Evolutionary conservation across 164 flowering plant genomes (phyloP), one percentile per base, ranked within the genome.

Genomic region (Magnolia kwangsiensis): DNA sequence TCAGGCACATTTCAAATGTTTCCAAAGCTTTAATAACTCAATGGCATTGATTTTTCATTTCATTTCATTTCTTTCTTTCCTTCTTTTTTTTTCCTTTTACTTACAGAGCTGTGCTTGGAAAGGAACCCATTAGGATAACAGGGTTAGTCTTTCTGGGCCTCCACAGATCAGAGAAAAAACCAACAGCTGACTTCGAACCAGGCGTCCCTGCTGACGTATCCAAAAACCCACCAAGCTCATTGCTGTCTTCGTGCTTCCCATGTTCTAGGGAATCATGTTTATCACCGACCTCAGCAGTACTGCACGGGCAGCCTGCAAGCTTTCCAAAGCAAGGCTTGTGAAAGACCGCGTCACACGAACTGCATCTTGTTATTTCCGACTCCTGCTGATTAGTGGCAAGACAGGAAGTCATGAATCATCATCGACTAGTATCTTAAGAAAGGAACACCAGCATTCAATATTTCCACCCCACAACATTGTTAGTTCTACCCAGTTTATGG

Each of bases 81-180:
- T 65, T 20, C 67, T 13, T n/a, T 21, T 9, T 5, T 5, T 37
- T 37, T 37, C 31, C 20, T 2, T 31, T 51, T 27, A 51, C 23
- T 68, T 75, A 78, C 76, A 82, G 50, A 78, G 91, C 80, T 73
- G 83, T 84, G 83, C 83, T 90, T 1, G 97, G 96, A 73, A 95
- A 79, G 69, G 98, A 90, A 80, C 94, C 96, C 98, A 95, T 95
- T 63, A 88, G 73, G 72, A 95, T 89, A 20, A 87, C 87, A 76
- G 84, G 88, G 74, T 83, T 86, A 71, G 64, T 63, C 69, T 82
- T 84, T 80, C 75, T 81, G 24, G 81, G 49, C 29, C 80, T 88
- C 77, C 70, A 58, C 72, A 95, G 68, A 21, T 89, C 84, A 50
- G 92, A 86, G 29, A 95, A 84, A 72, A 89, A 83, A 49, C 89